phyloP scores from a whole-genome alignment of 1,284 basidiomycete genomes.

The Heterobasidion irregulare region DNA sequence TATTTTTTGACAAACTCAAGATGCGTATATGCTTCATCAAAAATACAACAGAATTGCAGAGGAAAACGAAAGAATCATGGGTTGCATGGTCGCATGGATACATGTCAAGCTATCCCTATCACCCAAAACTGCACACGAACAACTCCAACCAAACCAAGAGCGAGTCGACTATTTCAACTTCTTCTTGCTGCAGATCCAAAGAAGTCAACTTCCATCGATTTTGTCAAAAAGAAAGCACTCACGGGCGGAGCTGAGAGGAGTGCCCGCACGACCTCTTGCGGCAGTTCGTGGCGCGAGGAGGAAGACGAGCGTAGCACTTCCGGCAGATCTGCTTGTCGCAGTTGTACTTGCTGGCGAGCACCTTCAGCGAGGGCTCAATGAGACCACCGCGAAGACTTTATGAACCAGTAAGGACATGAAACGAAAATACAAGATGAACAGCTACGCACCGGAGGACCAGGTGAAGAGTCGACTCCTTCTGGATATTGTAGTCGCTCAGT shows the following conservation, averaged over 20 bases:
- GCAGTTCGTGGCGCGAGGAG: conserved; percentile 99
- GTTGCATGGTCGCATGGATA: conserved; percentile 8
- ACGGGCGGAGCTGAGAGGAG: conserved; percentile 94
- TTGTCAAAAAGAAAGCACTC: conserved; percentile 23
- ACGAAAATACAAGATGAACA: not conserved
- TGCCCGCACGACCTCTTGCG: conserved; percentile 89
- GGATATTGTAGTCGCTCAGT: conserved; percentile 95
- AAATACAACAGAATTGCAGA: not conserved
- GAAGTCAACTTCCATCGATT: not conserved
- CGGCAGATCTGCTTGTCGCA: conserved; percentile 99
- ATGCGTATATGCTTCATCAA: not conserved
- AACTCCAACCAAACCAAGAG: conserved; percentile 2
- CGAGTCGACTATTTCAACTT: conserved; percentile 82
- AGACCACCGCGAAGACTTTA: conserved; percentile 91
- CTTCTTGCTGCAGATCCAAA: conserved; percentile 59
- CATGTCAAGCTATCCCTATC: not conserved
- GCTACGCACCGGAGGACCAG: conserved; percentile 80
- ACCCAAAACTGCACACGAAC: conserved; percentile 1
- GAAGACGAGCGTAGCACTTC: conserved; percentile 99
- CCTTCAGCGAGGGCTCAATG: conserved; percentile 98
- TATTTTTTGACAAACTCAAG: not conserved
- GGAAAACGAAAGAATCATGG: not conserved
- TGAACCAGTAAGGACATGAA: not conserved
- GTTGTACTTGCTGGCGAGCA: conserved; percentile 94
- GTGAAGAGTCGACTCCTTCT: conserved; percentile 95